These are phyloP conservation scores for Nakaseomyces kungkrabaensis DNA, from an alignment of 1,139 yeast species.

Conservation along the genomic window DNA sequence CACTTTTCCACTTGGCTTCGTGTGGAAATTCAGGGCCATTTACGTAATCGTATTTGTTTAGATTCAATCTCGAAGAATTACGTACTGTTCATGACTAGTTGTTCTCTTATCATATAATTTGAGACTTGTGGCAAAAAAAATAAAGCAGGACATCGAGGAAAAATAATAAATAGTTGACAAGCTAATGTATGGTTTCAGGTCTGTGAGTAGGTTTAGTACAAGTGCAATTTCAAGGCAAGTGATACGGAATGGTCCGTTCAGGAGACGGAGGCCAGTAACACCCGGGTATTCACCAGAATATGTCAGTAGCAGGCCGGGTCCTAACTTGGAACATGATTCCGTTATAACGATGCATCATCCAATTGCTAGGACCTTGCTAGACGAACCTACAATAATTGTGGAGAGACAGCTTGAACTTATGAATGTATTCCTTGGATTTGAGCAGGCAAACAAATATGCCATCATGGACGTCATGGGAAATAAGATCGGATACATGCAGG, in stretches of 20 bases:
- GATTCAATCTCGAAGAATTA: too few species aligned
- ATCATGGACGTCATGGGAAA: conserved; percentile 67
- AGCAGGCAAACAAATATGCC: conserved; percentile 75
- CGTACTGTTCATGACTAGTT: too few species aligned
- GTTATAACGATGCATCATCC: conserved; percentile 16
- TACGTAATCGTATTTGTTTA: too few species aligned
- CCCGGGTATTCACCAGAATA: background rate
- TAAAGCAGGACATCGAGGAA: too few species aligned
- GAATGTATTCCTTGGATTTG: conserved; percentile 81
- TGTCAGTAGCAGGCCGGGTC: background rate
- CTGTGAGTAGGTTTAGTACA: background rate
- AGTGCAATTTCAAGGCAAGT: background rate
- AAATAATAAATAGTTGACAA: background rate
- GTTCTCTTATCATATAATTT: too few species aligned
- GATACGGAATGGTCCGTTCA: background rate
- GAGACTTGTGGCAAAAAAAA: too few species aligned
- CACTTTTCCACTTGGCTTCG: too few species aligned
- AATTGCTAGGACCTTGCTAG: conserved; percentile 35
- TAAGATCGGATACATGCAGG: conserved; percentile 71
- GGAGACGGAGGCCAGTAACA: background rate
- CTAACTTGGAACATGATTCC: background rate
- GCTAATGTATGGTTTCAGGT: background rate
- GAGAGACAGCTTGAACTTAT: conserved; percentile 82
- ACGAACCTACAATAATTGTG: conserved; percentile 74
- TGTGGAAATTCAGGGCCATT: too few species aligned